phyloP scores from a whole-genome alignment of 2,329 filamentous ascomycete species.

The Diplocarpon mali region DNA sequence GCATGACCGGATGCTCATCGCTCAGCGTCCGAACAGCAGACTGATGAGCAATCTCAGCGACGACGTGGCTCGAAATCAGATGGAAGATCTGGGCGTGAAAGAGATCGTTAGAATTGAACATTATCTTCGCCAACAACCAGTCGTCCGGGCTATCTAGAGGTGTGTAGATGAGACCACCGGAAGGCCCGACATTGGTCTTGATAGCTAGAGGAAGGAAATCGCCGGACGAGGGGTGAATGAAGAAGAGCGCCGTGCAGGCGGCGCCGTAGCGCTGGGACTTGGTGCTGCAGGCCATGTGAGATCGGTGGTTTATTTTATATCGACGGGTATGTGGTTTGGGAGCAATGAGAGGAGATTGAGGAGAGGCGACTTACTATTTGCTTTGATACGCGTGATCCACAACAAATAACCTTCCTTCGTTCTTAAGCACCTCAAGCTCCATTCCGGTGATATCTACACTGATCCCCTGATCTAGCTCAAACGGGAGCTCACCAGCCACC shows the following conservation, averaged over 20 bases:
- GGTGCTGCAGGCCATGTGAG: slow-evolving; percentile 6
- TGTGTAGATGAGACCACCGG: slow-evolving; percentile 34
- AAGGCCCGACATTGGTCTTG: slow-evolving; percentile 31
- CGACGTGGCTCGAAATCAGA: slow-evolving; percentile 33
- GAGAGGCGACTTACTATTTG: not conserved
- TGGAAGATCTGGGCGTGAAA: slow-evolving; percentile 35
- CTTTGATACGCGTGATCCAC: slow-evolving; percentile 32
- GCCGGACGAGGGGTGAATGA: slow-evolving; percentile 30
- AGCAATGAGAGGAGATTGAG: no score
- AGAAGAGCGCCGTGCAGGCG: slow-evolving; percentile 37
- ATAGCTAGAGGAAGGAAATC: slow-evolving; percentile 39
- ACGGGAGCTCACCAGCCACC: slow-evolving; percentile 28
- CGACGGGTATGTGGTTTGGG: no score
- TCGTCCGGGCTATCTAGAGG: slow-evolving; percentile 34
- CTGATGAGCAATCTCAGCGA: slow-evolving; percentile 33
- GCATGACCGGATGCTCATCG: slow-evolving; percentile 33
- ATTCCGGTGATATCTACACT: slow-evolving; percentile 26
- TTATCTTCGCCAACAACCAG: slow-evolving; percentile 40
- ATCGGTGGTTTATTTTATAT: no score
- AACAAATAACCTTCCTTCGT: slow-evolving; percentile 32
- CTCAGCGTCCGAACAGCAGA: slow-evolving; percentile 37
- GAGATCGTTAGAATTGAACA: slow-evolving; percentile 38
- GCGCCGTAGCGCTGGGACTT: slow-evolving; percentile 28
- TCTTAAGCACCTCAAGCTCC: slow-evolving; percentile 23
- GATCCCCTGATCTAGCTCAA: slow-evolving; percentile 27